Evolutionary conservation across 73 alveolate species (phyloP).

Genomic region (Halteria grandinella): DNA sequence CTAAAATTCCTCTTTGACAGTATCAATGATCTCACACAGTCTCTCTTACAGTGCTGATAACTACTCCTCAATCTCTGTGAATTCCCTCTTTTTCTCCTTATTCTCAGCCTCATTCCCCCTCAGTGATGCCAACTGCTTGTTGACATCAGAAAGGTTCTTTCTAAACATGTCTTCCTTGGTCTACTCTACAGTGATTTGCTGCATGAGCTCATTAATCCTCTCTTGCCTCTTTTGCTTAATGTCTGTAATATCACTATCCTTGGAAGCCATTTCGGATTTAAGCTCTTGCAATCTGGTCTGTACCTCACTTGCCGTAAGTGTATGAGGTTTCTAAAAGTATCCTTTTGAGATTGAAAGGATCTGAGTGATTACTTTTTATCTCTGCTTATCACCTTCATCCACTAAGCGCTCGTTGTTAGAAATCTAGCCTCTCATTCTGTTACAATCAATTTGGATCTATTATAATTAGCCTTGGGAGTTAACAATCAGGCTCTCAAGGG

Average conservation of each 20-base stretch:
- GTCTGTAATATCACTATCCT: background rate
- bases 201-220: background rate
- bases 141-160: slow-evolving; percentile 31
- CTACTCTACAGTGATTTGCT: slow-evolving; percentile 3
- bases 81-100: background rate
- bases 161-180: slow-evolving; percentile 28
- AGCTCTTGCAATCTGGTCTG: no score
- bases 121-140: background rate
- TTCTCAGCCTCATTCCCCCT: background rate
- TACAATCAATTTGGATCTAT: no score
- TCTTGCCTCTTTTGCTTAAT: background rate
- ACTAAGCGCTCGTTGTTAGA: no score
- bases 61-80: background rate
- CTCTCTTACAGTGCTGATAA: slow-evolving; percentile 3
- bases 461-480: no score
- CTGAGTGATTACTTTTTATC: no score
- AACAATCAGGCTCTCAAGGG: background rate
- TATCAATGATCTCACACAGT: background rate
- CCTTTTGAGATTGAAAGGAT: no score
- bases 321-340: no score
- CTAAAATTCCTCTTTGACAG: background rate
- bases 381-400: no score
- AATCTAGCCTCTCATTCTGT: no score
- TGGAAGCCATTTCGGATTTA: background rate
- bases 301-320: no score